Base-by-base conservation (phyloP, 2,329 filamentous ascomycete species). In the Beauveria asiatica region DNA sequence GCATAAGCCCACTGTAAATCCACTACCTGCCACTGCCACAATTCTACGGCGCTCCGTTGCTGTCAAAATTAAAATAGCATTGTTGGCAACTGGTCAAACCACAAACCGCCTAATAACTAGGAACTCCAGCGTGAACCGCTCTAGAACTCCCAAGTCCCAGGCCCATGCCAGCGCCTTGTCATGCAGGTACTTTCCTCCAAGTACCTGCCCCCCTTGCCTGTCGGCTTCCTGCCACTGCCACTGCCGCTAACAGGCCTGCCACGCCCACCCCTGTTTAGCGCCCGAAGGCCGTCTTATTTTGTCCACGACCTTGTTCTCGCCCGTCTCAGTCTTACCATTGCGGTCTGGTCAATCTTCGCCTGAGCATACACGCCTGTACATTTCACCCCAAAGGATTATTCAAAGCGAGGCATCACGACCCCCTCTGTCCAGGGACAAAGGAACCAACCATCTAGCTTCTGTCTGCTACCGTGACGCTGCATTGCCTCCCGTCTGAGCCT, bases 291-390 rank as follows among this genome's bases (percentile, higher is more conserved):
- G 13, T 39, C 23, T 1, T 21, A 27, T 51, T 37, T 23, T 7
- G 8, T 52, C 57, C 49, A 41, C 49, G 39, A 19, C n/a, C 39
- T 19, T 51, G 46, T 21, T 44, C 39, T 44, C 33, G 45, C 56
- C 48, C 46, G 39, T 58, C 41, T 30, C 48, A 41, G 49, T 59
- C 49, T 52, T 41, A 39, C 42, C 41, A 21, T 42, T 59, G 21
- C 39, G 27, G 39, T 30, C 57, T 53, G 57, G 48, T 37, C 46
- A 45, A 59, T 59, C 57, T 59, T 59, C 37, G 57, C 41, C 49
- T 39, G 48, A 53, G 46, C 48, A 58, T 58, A 51, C 46, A 27
- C 56, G 42, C 51, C 23, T 11, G 37, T 44, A 30, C 56, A 19
- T 51, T 19, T 57, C 56, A 16, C 46, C 56, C 27, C 13, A 42